Conservation (phyloP, 371 early-diverging fungal species). For the Haplosporangium sp. region DNA sequence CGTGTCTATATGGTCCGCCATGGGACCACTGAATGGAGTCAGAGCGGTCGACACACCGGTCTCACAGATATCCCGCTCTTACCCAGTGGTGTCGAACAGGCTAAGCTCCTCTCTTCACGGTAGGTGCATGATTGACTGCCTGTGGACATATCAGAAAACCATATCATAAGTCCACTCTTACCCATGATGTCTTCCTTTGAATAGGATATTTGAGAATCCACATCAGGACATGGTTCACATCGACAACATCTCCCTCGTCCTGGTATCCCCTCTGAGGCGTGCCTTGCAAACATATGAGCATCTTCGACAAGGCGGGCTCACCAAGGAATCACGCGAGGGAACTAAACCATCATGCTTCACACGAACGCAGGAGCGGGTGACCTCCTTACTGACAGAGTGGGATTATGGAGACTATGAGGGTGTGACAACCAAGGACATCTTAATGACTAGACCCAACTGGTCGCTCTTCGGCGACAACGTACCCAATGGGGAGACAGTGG, state of each 20-base stretch:
- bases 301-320: conserved; percentile 24
- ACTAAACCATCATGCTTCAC: conserved; percentile 29
- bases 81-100: conserved; percentile 50
- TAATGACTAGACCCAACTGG: conserved; percentile 52
- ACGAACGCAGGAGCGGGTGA: conserved; percentile 36
- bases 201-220: conserved; percentile 56
- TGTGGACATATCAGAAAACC: not conserved
- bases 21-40: conserved; percentile 56
- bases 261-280: conserved; percentile 51
- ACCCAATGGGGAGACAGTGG: conserved; percentile 56
- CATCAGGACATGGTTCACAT: conserved; percentile 55
- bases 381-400: conserved; percentile 49
- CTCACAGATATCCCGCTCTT: conserved; percentile 51
- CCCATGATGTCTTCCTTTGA: not conserved
- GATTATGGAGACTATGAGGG: conserved; percentile 60
- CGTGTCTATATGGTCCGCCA: conserved; percentile 54
- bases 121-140: too few species aligned
- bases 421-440: conserved; percentile 56
- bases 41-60: conserved; percentile 54
- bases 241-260: conserved; percentile 48
- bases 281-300: conserved; percentile 56
- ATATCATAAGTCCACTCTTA: not conserved
- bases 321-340: conserved; percentile 11
- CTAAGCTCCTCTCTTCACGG: conserved; percentile 38
- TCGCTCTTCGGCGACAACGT: conserved; percentile 48